Conservation (phyloP, 163 green algal species). For the Picocystis sp. region DNA sequence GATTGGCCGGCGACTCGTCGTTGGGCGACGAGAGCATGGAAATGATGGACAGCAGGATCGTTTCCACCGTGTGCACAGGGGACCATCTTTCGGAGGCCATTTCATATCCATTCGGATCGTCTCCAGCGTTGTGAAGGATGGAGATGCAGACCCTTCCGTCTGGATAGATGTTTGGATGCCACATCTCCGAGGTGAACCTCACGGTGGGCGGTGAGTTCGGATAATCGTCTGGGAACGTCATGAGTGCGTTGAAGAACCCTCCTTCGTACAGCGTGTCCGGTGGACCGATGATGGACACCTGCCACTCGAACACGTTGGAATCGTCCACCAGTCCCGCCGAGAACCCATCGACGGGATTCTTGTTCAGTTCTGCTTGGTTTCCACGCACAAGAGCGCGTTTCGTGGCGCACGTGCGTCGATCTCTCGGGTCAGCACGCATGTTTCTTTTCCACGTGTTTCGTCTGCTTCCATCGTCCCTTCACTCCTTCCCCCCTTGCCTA, state of each 20-base stretch:
- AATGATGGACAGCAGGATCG: slow-evolving; percentile 98
- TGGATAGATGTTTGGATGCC: slow-evolving; percentile 97
- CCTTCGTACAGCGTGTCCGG: slow-evolving; percentile 97
- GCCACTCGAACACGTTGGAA: slow-evolving; percentile 95
- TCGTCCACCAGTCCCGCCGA: slow-evolving; percentile 94
- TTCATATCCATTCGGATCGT: slow-evolving; percentile 93
- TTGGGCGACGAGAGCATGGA: slow-evolving; percentile 97
- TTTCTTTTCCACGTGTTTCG: background rate
- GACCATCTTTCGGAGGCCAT: slow-evolving; percentile 85
- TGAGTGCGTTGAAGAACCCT: slow-evolving; percentile 93
- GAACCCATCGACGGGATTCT: slow-evolving; percentile 95
- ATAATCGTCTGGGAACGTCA: slow-evolving; percentile 96
- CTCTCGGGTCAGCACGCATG: background rate
- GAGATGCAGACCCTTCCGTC: slow-evolving; percentile 98
- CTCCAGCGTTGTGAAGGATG: slow-evolving; percentile 91
- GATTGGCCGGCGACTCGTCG: slow-evolving; percentile 97
- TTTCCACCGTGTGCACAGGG: slow-evolving; percentile 95
- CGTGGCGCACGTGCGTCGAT: background rate
- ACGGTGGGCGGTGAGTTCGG: slow-evolving; percentile 83
- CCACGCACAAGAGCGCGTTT: background rate
- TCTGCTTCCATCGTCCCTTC: background rate
- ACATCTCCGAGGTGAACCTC: slow-evolving; percentile 97
- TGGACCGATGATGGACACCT: slow-evolving; percentile 94
- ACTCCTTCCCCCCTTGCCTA: no score
- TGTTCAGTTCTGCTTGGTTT: slow-evolving; percentile 71